phyloP scores from a whole-genome alignment of 352 stramenopile species.

The Phytophthora fragariae region DNA sequence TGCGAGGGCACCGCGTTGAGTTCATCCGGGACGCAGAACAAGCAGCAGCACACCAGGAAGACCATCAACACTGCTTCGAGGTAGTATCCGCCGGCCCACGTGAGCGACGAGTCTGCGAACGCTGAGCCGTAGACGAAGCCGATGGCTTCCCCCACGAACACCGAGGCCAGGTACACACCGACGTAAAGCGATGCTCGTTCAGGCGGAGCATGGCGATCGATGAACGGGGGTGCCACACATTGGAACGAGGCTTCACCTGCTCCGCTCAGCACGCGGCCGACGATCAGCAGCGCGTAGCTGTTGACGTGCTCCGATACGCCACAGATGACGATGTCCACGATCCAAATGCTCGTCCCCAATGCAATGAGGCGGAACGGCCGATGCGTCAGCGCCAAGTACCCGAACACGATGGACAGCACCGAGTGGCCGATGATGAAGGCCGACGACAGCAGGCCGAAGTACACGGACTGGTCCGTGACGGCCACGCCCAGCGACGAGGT shows the following conservation, averaged over 20 bases:
- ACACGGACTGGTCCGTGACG: slow-evolving; percentile 43
- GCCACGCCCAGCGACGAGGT: slow-evolving; percentile 42
- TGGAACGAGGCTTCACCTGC: slow-evolving; percentile 87
- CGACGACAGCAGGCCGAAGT: slow-evolving; percentile 75
- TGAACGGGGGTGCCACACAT: slow-evolving; percentile 85
- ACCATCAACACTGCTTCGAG: slow-evolving; percentile 78
- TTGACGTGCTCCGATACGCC: slow-evolving; percentile 58
- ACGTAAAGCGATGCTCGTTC: slow-evolving; percentile 76
- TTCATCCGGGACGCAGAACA: slow-evolving; percentile 49
- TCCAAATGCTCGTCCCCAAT: slow-evolving; percentile 76
- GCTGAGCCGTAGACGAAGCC: slow-evolving; percentile 78
- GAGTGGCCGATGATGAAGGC: slow-evolving; percentile 90
- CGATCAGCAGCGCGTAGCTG: slow-evolving; percentile 77
- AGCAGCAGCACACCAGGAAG: slow-evolving; percentile 57
- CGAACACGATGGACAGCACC: slow-evolving; percentile 73
- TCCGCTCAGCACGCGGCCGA: slow-evolving; percentile 77
- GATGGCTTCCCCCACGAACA: slow-evolving; percentile 79
- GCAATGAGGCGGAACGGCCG: slow-evolving; percentile 82
- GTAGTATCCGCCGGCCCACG: slow-evolving; percentile 81
- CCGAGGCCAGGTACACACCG: slow-evolving; percentile 84
- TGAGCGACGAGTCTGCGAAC: slow-evolving; percentile 49
- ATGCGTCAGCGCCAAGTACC: slow-evolving; percentile 77
- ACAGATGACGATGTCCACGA: slow-evolving; percentile 67
- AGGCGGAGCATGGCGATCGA: slow-evolving; percentile 75
- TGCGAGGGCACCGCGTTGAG: slow-evolving; percentile 38